Evolutionary conservation across 805 yeast genomes (phyloP).

Genomic region (Metschnikowia lachancei): DNA sequence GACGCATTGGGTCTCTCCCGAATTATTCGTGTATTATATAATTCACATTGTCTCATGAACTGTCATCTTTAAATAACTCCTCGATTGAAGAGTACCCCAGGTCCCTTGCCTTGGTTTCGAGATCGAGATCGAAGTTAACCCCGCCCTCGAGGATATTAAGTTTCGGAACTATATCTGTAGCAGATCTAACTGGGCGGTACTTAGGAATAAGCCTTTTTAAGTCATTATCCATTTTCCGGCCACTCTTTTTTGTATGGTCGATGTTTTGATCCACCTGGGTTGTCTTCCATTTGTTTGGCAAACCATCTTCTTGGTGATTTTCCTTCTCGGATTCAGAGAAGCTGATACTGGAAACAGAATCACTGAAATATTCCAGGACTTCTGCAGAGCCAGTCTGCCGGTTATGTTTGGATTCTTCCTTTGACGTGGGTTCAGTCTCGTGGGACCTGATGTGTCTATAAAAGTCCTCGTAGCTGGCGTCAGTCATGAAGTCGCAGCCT

Average conservation of each 20-base stretch:
- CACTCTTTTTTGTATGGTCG: not conserved
- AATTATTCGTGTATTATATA: not conserved
- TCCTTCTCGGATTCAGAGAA: not conserved
- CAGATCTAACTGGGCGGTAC: not conserved
- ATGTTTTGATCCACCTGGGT: not conserved
- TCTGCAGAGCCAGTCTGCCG: not conserved
- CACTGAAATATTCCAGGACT: slow-evolving; percentile 12
- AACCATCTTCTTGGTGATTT: not conserved
- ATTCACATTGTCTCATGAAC: not conserved
- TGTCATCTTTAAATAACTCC: slow-evolving; percentile 19
- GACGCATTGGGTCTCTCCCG: not conserved
- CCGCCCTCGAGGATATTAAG: slow-evolving; percentile 2
- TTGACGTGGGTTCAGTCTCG: not conserved
- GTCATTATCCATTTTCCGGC: too few relatives aligned
- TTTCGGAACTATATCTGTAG: not conserved
- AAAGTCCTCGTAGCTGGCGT: slow-evolving; percentile 20
- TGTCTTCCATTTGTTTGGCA: not conserved
- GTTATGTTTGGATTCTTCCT: not conserved
- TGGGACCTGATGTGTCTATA: slow-evolving; percentile 11
- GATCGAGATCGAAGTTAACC: not conserved
- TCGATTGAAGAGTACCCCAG: slow-evolving; percentile 21
- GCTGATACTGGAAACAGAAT: slow-evolving; percentile 11
- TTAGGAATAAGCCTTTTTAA: too few relatives aligned
- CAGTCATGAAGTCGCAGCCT: slow-evolving; percentile 42
- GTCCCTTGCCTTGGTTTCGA: not conserved